Conservation (phyloP, 306 rosid genomes). For the Boehmeria nivea region DNA sequence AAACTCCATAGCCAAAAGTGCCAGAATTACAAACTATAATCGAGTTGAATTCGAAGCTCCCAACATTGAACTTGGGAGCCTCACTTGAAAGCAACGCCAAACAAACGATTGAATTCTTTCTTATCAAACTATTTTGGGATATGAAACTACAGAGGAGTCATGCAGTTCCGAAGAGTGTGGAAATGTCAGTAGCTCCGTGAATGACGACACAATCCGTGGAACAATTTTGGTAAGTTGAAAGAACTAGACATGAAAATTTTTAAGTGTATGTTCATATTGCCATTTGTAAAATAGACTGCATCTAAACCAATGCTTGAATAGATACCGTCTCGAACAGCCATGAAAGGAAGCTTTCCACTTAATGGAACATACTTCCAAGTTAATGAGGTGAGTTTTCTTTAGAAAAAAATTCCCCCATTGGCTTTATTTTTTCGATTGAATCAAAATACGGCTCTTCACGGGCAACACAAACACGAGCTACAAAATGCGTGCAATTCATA, state of each 20-base stretch:
- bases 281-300: background rate
- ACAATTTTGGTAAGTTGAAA: conserved; percentile 56
- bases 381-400: conserved; percentile 48
- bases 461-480: background rate
- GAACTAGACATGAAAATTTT: too few species aligned
- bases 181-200: conserved; percentile 4
- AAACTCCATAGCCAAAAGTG: background rate
- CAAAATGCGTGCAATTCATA: background rate
- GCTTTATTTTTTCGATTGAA: background rate
- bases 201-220: conserved; percentile 36
- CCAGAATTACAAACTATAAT: too few species aligned
- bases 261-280: too few species aligned
- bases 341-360: conserved; percentile 49
- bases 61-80: too few species aligned
- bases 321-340: conserved; percentile 74
- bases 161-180: conserved; percentile 13
- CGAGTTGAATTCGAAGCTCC: background rate
- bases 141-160: conserved; percentile 13
- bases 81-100: too few species aligned
- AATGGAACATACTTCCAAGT: conserved; percentile 80
- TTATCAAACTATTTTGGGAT: too few species aligned
- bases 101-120: too few species aligned
- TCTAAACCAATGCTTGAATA: conserved; percentile 18
- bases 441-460: background rate
- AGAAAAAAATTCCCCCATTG: too few species aligned